Conservation (phyloP, 768 basidiomycete species). For the Suillus ampliporus region DNA sequence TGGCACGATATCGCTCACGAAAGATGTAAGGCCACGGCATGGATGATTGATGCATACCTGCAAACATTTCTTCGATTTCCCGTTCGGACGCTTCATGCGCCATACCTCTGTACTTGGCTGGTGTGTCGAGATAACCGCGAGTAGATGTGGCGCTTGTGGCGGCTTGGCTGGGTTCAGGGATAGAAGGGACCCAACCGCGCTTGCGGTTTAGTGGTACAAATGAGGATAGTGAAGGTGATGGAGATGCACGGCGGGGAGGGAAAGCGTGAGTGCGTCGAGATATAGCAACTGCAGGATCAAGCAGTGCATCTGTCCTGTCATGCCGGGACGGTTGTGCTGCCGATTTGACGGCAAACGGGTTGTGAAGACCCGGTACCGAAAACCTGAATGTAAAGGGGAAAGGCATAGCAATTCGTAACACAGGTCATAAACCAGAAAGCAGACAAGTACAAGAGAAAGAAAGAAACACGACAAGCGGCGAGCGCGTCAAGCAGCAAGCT, state of each 20-base stretch:
- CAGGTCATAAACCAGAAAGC: constrained; percentile 25
- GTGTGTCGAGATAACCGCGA: constrained; percentile 72
- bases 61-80: constrained; percentile 52
- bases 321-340: constrained; percentile 32
- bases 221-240: constrained; percentile 34
- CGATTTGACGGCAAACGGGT: constrained; percentile 58
- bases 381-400: constrained; percentile 80
- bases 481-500: not conserved
- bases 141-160: constrained; percentile 58
- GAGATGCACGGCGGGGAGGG: constrained; percentile 29
- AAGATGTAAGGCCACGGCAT: constrained; percentile 16
- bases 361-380: constrained; percentile 65
- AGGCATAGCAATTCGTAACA: constrained; percentile 43
- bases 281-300: constrained; percentile 14
- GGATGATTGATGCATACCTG: constrained; percentile 43
- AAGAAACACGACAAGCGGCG: not conserved
- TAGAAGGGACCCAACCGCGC: constrained; percentile 75
- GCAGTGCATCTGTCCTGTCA: constrained; percentile 26
- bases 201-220: constrained; percentile 55
- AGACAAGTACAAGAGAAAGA: constrained; percentile 9
- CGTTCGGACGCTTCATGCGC: constrained; percentile 35
- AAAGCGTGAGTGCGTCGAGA: constrained; percentile 25
- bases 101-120: constrained; percentile 60
- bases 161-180: constrained; percentile 59
- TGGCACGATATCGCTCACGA: constrained; percentile 33